Conservation (phyloP, 169 alveolate species). For the Eimeria nieschulzi region DNA sequence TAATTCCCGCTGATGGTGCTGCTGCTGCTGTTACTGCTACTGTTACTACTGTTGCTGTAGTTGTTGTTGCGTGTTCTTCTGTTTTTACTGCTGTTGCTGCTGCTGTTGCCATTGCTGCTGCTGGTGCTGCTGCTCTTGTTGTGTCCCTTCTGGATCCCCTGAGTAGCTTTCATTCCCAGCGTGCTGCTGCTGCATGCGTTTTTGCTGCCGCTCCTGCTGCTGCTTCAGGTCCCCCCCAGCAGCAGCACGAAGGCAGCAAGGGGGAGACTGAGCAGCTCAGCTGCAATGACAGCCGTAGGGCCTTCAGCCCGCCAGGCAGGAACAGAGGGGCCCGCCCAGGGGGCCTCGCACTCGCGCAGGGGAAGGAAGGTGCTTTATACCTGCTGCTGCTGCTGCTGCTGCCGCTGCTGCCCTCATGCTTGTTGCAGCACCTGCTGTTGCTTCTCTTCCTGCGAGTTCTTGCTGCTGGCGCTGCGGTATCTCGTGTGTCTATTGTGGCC, state of each 20-base stretch:
- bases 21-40: background rate
- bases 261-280: constrained; percentile 22
- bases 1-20: background rate
- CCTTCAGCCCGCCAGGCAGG: background rate
- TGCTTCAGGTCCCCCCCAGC: background rate
- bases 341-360: constrained; percentile 17
- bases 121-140: constrained; percentile 8
- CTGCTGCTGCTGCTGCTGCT: constrained; percentile 17
- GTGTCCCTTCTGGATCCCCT: background rate
- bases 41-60: background rate
- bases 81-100: background rate
- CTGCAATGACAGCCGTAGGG: background rate
- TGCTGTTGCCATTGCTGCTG: constrained; percentile 6
- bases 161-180: no score
- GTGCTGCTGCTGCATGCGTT: constrained; percentile 7
- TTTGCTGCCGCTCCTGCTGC: constrained; percentile 29
- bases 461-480: background rate
- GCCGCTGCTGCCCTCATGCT: background rate
- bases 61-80: background rate
- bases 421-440: constrained; percentile 2
- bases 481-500: no score
- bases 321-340: constrained; percentile 6
- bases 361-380: constrained; percentile 2
- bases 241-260: constrained; percentile 2
- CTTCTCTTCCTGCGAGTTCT: background rate